Evolutionary conservation across 805 yeast species (phyloP).

Genomic region (Zygosaccharomyces bailii): DNA sequence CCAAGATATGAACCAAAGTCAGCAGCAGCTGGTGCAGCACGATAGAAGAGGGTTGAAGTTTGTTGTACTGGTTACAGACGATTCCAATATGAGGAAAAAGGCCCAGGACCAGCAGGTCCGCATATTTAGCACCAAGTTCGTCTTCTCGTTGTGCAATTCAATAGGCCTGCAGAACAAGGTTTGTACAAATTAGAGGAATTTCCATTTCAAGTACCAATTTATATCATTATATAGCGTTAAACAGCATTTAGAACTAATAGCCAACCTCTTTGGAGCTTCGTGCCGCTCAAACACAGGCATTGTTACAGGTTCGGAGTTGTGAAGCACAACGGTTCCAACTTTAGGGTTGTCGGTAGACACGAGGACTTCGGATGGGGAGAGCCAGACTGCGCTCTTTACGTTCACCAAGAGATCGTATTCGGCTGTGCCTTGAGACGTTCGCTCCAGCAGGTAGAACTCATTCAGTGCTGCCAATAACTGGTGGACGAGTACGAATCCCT

Average conservation of each 20-base stretch:
- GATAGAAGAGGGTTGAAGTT: constrained; percentile 43
- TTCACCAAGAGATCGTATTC: constrained; percentile 8
- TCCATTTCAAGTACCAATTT: constrained; percentile 24
- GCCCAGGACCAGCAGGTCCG: constrained; percentile 39
- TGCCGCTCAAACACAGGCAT: neutral
- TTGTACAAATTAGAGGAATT: constrained; percentile 25
- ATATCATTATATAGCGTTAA: constrained; percentile 17
- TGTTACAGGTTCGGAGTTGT: constrained; percentile 7
- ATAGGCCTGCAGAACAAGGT: constrained; percentile 21
- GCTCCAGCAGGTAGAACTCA: constrained; percentile 4
- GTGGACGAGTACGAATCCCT: neutral
- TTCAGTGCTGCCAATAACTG: constrained; percentile 1
- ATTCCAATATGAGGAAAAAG: constrained; percentile 64
- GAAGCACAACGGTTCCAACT: constrained; percentile 3
- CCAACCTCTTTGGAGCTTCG: constrained; percentile 9
- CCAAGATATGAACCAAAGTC: constrained; percentile 13
- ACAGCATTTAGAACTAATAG: constrained; percentile 19
- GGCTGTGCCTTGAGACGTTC: constrained; percentile 3
- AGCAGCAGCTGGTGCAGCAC: constrained; percentile 19
- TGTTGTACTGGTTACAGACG: constrained; percentile 69
- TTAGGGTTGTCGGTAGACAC: constrained; percentile 6
- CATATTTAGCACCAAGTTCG: constrained; percentile 35
- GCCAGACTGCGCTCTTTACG: constrained; percentile 1
- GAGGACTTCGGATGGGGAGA: constrained; percentile 13
- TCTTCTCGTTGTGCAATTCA: constrained; percentile 33